These are phyloP conservation scores for Tausonia pullulans DNA, from an alignment of 1,284 basidiomycete genomes.

Conservation along the genomic window DNA sequence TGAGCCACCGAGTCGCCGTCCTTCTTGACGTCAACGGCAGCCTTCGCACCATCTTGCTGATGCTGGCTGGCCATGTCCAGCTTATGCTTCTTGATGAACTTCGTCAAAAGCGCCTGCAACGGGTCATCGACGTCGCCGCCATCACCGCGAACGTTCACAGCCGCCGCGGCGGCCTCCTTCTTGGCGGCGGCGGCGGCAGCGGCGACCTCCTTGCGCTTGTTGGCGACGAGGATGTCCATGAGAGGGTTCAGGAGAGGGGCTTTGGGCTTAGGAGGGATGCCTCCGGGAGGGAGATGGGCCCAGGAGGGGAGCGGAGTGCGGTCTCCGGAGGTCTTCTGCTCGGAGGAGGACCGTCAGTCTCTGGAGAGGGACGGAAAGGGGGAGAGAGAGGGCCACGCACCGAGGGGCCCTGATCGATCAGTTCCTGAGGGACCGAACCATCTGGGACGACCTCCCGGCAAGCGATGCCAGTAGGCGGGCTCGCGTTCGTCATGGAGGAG, in stretches of 20 bases:
- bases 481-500: slow-evolving; percentile 15
- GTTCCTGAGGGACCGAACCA: not conserved
- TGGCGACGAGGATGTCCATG: not conserved
- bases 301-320: slow-evolving; percentile 12
- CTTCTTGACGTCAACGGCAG: no score
- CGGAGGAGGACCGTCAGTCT: not conserved
- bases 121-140: no score
- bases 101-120: not conserved
- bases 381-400: not conserved
- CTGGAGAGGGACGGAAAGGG: not conserved
- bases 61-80: no score
- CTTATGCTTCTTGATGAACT: not conserved
- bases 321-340: not conserved
- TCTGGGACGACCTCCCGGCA: slow-evolving; percentile 14
- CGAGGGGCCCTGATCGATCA: not conserved
- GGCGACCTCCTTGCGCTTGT: not conserved
- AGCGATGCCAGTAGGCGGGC: not conserved
- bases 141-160: not conserved
- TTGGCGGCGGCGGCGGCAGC: not conserved
- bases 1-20: no score
- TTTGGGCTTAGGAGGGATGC: not conserved
- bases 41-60: no score
- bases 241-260: not conserved
- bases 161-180: not conserved
- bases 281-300: slow-evolving; percentile 1